Evolutionary conservation across 2,329 filamentous ascomycete genomes (phyloP), one percentile per base, ranked within the genome.

Genomic region (Cladophialophora psammophila): DNA sequence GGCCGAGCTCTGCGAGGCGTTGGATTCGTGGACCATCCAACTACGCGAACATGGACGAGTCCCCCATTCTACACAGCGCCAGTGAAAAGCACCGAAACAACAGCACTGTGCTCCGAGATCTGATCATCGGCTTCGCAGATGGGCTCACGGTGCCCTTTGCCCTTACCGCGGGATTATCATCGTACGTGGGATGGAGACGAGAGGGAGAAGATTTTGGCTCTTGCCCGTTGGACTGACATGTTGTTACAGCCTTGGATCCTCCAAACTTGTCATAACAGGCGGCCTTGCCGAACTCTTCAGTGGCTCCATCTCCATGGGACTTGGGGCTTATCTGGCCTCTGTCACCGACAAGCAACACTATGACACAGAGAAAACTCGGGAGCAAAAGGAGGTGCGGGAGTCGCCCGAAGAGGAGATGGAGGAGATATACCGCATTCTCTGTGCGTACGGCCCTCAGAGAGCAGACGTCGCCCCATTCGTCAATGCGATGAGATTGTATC

Each of bases 121-220:
- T 88, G 70, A 92, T 91, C 68, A 89, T 93, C 72, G 91, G 91
- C 61, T 88, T 93, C 73, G 89, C 90, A 0, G 91, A 94, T 74
- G 91, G 91, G 15, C 83, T 94, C 72, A 93, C 91, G 0, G 91
- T 93, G 0, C 91, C 91, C 0, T 94, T 94, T 72, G 91, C 91
- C 13, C 81, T 93, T 38, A 92, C 90, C 0, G 91, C 91, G 0
- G 91, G 91, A 13, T 82, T 94, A 55, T 80, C 76, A 42, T 42
- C 40, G 40, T 42, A 42, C 40, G 40, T 42, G 40, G 40, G 15
- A 10, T 38, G n/a, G 79, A 79, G 40, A 42, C 15, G 38, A 5
- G 38, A 10, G 40, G 15, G 18, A 42, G 8, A 13, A n/a, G 18
- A n/a, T 5, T n/a, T 40, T 3, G 40, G 8, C 13, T n/a, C 40